These are phyloP conservation scores for Corchorus capsularis DNA, from an alignment of 345 rosid genomes.

Conservation along the genomic window DNA sequence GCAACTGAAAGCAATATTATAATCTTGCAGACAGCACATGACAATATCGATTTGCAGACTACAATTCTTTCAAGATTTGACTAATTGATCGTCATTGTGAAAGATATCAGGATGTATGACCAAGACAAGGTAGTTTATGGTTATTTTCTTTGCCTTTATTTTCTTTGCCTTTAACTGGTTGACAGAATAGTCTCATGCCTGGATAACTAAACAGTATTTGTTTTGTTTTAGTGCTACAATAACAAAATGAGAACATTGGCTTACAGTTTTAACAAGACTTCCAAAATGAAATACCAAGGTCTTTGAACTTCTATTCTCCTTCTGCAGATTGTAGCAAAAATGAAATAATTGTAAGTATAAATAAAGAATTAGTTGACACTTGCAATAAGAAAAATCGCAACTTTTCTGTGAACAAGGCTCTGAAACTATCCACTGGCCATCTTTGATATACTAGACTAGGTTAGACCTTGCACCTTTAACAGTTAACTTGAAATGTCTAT, in stretches of 20 bases:
- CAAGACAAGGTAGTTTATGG: no score
- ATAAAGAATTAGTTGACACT: neutral
- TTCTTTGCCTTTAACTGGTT: neutral
- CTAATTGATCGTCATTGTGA: slow-evolving; percentile 90
- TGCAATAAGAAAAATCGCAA: neutral
- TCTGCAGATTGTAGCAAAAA: slow-evolving; percentile 81
- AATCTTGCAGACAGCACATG: slow-evolving; percentile 77
- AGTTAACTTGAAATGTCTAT: neutral
- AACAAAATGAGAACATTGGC: neutral
- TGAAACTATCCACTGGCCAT: neutral
- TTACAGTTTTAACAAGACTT: slow-evolving; percentile 77
- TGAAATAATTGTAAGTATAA: slow-evolving; percentile 84
- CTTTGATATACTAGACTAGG: neutral
- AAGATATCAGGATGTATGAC: no score
- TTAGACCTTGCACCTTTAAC: neutral
- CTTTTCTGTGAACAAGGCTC: neutral
- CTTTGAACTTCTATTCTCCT: slow-evolving; percentile 17
- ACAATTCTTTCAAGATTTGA: slow-evolving; percentile 97
- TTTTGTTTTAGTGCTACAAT: neutral
- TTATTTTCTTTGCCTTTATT: neutral
- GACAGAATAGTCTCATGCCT: neutral
- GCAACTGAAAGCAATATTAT: slow-evolving; percentile 24
- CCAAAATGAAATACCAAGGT: neutral
- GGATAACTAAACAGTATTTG: neutral
- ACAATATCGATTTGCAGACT: slow-evolving; percentile 94